A percentile compares a stretch with the other conserved stretches of the same genome.
These are phyloP conservation scores for Dovyalis caffra DNA, from an alignment of 345 rosid genomes.

Conservation along the genomic window DNA sequence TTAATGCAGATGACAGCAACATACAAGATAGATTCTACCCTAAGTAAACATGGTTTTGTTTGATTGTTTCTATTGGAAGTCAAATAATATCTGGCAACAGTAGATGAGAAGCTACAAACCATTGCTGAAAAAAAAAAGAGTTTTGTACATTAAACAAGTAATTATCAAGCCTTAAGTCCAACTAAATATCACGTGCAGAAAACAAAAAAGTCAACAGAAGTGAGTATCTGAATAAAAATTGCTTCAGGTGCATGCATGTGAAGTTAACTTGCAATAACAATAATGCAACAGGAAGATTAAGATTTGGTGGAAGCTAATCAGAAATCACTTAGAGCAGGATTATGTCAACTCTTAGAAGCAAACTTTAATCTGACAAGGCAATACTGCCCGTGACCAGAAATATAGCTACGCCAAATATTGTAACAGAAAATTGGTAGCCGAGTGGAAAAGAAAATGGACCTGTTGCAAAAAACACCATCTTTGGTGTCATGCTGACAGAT, in stretches of 20 bases:
- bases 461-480: slow-evolving; percentile 48
- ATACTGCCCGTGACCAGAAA: not conserved
- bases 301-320: not conserved
- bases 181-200: not conserved
- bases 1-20: not conserved
- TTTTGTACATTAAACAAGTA: too few relatives aligned
- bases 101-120: too few relatives aligned
- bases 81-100: too few relatives aligned
- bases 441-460: slow-evolving; percentile 25
- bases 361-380: not conserved
- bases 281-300: not conserved
- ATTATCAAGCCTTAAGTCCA: too few relatives aligned
- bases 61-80: too few relatives aligned
- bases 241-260: too few relatives aligned
- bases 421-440: not conserved
- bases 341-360: not conserved
- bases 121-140: too few relatives aligned
- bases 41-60: too few relatives aligned
- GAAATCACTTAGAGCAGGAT: not conserved
- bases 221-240: too few relatives aligned
- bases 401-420: not conserved
- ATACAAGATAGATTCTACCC: not conserved
- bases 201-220: not conserved
- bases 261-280: not conserved
- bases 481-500: slow-evolving; percentile 30